Conservation (phyloP, 2,329 filamentous ascomycete species). For the Capronia coronata region DNA sequence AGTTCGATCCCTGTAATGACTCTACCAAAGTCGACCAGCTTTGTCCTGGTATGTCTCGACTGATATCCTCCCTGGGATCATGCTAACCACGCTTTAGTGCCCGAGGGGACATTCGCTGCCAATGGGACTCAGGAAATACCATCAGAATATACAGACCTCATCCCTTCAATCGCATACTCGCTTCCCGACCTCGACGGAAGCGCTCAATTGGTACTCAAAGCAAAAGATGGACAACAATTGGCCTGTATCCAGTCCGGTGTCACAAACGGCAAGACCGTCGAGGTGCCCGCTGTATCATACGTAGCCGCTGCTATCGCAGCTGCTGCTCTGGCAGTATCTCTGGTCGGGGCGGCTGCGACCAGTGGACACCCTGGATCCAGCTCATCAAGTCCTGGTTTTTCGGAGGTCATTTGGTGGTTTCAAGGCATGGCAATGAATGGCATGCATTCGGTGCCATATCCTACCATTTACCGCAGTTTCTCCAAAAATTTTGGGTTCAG, state of each 20-base stretch:
- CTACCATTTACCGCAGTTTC: slow-evolving; percentile 81
- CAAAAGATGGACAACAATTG: slow-evolving; percentile 56
- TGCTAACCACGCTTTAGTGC: slow-evolving; percentile 48
- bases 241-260: slow-evolving; percentile 79
- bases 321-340: slow-evolving; percentile 69
- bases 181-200: slow-evolving; percentile 84
- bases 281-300: slow-evolving; percentile 70
- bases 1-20: slow-evolving; percentile 74
- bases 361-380: slow-evolving; percentile 55
- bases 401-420: slow-evolving; percentile 81
- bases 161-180: slow-evolving; percentile 82
- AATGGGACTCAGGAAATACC: slow-evolving; percentile 67
- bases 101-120: slow-evolving; percentile 66
- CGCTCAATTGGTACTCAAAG: slow-evolving; percentile 69
- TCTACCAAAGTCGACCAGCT: slow-evolving; percentile 63
- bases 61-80: not conserved
- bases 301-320: slow-evolving; percentile 77
- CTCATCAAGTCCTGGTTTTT: slow-evolving; percentile 73
- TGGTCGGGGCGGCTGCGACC: slow-evolving; percentile 61
- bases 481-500: slow-evolving; percentile 91
- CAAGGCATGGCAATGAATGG: slow-evolving; percentile 92
- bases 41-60: slow-evolving; percentile 64
- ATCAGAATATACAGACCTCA: slow-evolving; percentile 60
- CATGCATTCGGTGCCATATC: slow-evolving; percentile 88
- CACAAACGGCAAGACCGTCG: slow-evolving; percentile 78